A percentile compares a stretch with the other conserved stretches of the same genome.
Conservation (phyloP, 2,329 filamentous ascomycete species). For the Talaromyces islandicus region DNA sequence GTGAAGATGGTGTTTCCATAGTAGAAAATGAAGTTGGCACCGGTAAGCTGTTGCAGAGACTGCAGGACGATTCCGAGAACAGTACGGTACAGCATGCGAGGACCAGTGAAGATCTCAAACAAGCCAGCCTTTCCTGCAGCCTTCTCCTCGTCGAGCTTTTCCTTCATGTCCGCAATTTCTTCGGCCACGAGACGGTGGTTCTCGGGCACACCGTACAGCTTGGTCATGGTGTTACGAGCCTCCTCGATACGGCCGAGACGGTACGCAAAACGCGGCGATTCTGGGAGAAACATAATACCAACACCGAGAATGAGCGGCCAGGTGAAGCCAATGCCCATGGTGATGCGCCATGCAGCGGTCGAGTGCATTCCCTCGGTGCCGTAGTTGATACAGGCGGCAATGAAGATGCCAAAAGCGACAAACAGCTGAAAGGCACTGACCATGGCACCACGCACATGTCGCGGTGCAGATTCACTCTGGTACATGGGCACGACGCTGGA, state of each 20-base stretch:
- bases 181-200: conserved; percentile 51
- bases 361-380: conserved; percentile 36
- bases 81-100: conserved; percentile 43
- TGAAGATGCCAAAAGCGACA: conserved; percentile 45
- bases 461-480: conserved; percentile 41
- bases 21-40: conserved; percentile 48
- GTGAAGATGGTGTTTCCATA: conserved; percentile 57
- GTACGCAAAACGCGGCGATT: conserved; percentile 56
- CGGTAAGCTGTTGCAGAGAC: conserved; percentile 43
- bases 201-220: conserved; percentile 50
- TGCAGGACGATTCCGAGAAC: conserved; percentile 41
- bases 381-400: conserved; percentile 45
- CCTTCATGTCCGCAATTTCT: conserved; percentile 54
- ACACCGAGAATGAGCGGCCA: conserved; percentile 51
- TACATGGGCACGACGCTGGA: conserved; percentile 45
- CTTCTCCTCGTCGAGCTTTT: conserved; percentile 53
- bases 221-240: conserved; percentile 48
- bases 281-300: conserved; percentile 52
- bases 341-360: conserved; percentile 44
- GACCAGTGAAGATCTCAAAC: conserved; percentile 42
- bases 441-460: conserved; percentile 44
- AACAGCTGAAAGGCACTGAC: conserved; percentile 45
- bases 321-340: conserved; percentile 54
- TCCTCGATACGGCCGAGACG: conserved; percentile 47
- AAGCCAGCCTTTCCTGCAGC: conserved; percentile 34